Evolutionary conservation across 2,329 filamentous ascomycete genomes (phyloP).

Genomic region (Neonectria punicea): DNA sequence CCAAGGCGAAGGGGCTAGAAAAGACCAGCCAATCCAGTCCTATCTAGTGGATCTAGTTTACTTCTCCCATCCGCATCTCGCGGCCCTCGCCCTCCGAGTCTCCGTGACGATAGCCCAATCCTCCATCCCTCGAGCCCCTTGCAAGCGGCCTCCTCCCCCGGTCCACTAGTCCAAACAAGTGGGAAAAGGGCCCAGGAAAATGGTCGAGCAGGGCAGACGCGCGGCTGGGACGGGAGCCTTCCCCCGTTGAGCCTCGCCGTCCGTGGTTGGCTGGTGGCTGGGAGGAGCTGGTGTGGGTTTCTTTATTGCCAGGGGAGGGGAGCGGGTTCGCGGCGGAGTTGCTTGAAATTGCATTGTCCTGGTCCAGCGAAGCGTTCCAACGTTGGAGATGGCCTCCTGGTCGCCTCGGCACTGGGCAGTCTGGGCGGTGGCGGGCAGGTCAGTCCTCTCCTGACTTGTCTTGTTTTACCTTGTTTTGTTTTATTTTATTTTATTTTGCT

Average conservation of each 20-base stretch:
- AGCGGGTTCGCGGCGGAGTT: not conserved
- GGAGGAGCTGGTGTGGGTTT: not conserved
- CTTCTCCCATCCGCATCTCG: not conserved
- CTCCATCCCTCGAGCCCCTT: not conserved
- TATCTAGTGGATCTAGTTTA: not conserved
- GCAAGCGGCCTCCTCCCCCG: conserved; percentile 1
- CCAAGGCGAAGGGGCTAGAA: not conserved
- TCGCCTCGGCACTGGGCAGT: not conserved
- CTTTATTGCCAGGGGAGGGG: not conserved
- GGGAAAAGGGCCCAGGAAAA: not conserved
- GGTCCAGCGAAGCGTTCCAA: not conserved
- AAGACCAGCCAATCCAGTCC: no score
- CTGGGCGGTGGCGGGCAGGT: not conserved
- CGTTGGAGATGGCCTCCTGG: not conserved
- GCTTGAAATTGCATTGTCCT: not conserved
- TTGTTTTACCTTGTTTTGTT: not conserved
- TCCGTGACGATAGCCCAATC: not conserved
- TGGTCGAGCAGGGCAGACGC: conserved; percentile 8
- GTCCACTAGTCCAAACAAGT: not conserved
- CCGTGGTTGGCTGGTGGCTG: not conserved
- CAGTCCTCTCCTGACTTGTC: conserved; percentile 20
- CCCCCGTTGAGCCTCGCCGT: conserved; percentile 4
- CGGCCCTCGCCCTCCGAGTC: no score
- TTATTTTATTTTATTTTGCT: conserved; percentile 14
- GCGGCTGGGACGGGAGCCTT: conserved; percentile 18